These are phyloP conservation scores for Gnaphalium uliginosum DNA, from an alignment of 129 eudicot species.

Conservation along the genomic window DNA sequence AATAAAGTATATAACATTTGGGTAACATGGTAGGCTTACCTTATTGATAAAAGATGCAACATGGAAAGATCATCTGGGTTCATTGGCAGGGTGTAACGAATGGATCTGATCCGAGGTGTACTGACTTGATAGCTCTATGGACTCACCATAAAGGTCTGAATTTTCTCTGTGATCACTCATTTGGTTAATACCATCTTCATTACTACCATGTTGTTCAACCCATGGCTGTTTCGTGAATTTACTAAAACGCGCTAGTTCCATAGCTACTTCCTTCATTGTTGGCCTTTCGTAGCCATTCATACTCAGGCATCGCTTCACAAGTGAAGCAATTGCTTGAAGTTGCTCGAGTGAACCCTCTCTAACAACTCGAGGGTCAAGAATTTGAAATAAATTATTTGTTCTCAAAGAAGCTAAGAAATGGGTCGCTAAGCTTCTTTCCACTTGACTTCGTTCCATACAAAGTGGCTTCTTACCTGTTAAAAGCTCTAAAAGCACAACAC, in stretches of 20 bases:
- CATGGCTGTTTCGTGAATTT: background rate
- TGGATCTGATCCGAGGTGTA: background rate
- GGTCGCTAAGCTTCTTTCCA: constrained; percentile 43
- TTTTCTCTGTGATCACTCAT: background rate
- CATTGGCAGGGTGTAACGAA: background rate
- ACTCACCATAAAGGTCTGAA: background rate
- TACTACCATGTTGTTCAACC: background rate
- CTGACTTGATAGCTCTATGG: background rate
- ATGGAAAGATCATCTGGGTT: background rate
- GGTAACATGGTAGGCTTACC: no score
- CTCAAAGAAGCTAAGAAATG: constrained; percentile 41
- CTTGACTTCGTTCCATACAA: constrained; percentile 33
- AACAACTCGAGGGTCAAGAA: constrained; percentile 37
- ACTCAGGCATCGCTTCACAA: background rate
- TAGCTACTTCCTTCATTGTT: constrained; percentile 1
- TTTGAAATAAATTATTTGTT: constrained; percentile 40
- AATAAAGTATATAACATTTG: no score
- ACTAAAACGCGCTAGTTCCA: background rate
- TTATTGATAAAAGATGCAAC: background rate
- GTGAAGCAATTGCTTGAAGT: constrained; percentile 36
- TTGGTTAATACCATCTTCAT: background rate
- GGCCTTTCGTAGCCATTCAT: background rate
- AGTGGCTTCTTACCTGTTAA: constrained; percentile 43
- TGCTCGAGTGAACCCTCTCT: constrained; percentile 44
- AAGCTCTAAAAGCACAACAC: constrained; percentile 44